Evolutionary conservation across 2,329 filamentous ascomycete species (phyloP), one percentile per base, ranked within the genome.

Genomic region (Aspergillus pseudoglaucus): DNA sequence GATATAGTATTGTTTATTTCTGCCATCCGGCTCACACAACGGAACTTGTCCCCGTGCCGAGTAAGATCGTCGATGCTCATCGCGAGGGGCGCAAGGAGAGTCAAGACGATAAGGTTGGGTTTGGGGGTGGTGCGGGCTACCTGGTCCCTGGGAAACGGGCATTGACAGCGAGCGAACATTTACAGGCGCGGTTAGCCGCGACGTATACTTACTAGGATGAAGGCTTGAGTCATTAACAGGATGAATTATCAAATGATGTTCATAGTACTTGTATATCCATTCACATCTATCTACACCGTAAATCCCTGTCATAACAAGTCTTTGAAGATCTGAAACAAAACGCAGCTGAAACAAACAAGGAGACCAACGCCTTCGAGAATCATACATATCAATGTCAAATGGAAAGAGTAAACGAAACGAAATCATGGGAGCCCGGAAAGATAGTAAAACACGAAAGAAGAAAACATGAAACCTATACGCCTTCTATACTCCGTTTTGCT

Each of bases 1-100:
- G 80, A 48, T 82, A 82, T 58, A 78, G 73, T 47, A 77, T 83
- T 52, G 81, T 77, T 18, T 84, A 81, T 58, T 84, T 84, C 59
- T 82, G 79, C 56, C 81, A 84, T 66, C 81, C 81, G 6, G 54
- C 77, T n/a, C 74, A 83, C 61, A 65, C 73, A 6, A 78, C 73
- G 20, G 63, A 71, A 54, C 60, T 84, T 51, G 75, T 78, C 25
- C 67, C 75, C 3, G 76, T 84, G 41, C 79, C 80, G 4, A 81
- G 80, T 55, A 52, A 59, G 23, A 47, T 77, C 14, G 75, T 83
- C 6, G 59, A 62, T 47, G 60, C 63, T 44, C 67, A 70, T 60
- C 70, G 65, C n/a, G 57, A 58, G 50, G 54, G 47, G 47, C 48
- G 22, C 39, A 42, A 59, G 48, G 33, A 17, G 33, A 38, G 64